Evolutionary conservation across 176 grass and related monocot genomes (phyloP), one percentile per base, ranked within the genome.

Genomic region (Musa beccarii): DNA sequence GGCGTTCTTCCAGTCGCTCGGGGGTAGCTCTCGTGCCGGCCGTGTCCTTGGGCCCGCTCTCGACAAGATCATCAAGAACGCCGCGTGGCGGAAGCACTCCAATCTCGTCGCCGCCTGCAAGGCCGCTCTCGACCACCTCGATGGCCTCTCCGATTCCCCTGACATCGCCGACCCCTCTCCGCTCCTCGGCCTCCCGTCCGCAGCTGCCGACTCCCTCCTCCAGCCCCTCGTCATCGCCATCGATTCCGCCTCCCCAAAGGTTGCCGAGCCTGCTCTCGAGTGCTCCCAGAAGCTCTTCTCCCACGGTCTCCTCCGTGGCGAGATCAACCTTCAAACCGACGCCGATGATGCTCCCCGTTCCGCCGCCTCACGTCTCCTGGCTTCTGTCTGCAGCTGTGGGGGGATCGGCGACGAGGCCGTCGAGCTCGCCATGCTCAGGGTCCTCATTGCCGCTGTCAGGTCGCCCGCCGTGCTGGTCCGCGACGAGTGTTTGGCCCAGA

Each of bases 41-140:
- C 90, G 94, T 55, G 74, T 93, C 79, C 82, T 93, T 52, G 82
- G 77, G 53, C 94, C 85, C 55, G 84, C 88, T 73, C 90, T 98
- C 55, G 94, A 98, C 88, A 98, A 93, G 90, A 83, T 98, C 84
- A 90, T 93, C 84, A 98, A 98, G 79, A 89, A 98, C 82, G 92
- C 94, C 53, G 84, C 90, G 55, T 98, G 94, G 88, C 81, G 88
- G 69, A 86, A 88, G 59, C 94, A 98, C 86, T 82, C 90, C 51
- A 74, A 86, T 10, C 90, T 98, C 68, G 90, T 98, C 71, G 75
- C 94, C 78, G 84, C 94, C 28, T 85, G 86, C 78, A 98, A 98
- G 78, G 84, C 90, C 19, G 86, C 90, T 14, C 82, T 97, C 23
- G 87, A 97, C 75, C 88, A 86, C 82, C 88, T 98, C 72, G 85